Base-by-base conservation (phyloP, 2,329 filamentous ascomycete species). In the Mycocentrospora acerina region DNA sequence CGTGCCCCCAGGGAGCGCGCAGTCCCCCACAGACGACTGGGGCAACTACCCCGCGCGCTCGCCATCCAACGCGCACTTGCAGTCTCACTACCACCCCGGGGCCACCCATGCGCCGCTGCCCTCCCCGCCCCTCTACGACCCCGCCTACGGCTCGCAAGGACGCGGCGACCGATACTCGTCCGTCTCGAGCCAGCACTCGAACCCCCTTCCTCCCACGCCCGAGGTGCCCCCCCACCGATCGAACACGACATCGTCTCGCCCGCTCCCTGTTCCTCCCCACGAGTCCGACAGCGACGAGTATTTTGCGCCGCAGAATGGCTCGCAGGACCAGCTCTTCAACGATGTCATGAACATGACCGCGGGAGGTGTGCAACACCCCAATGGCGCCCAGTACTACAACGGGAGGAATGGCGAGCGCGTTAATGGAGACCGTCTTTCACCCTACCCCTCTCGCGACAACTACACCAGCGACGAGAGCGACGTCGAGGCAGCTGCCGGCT, bases 401-500 rank as follows among this genome's bases (percentile, higher is more conserved):
- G 54, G 56, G 7, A 42, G 55, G 44, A 59, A 68, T 59, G 53
- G 64, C 48, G 50, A 55, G 57, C 51, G 66, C 51, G 69, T 71
- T 1, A 80, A 83, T 51, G 76, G 74, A 3, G 48, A 55, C 29
- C 71, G 71, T 45, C 60, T 69, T 9, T 73, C 59, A 60, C 70
- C 47, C 7, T 71, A 37, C n/a, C 48, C 56, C 19, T 42, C 39
- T 6, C 53, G 55, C 28, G 55, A 61, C 4, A 53, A 46, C 8
- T 67, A 66, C 37, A 50, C 53, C 3, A 68, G 75, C 46, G 86
- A 91, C 37, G 89, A 94, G 33, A 94, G 89, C 59, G 91, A 97
- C 60, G 82, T 86, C 0, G 91, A 96, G 66, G 91, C 86, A 14
- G 83, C 86, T 26, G 88, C 88, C 44, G 91, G 93, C 12, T 71